A percentile compares a stretch with the other conserved stretches of the same genome.
Evolutionary conservation across 1,139 yeast species (phyloP).

Genomic region (Candida smagusa): DNA sequence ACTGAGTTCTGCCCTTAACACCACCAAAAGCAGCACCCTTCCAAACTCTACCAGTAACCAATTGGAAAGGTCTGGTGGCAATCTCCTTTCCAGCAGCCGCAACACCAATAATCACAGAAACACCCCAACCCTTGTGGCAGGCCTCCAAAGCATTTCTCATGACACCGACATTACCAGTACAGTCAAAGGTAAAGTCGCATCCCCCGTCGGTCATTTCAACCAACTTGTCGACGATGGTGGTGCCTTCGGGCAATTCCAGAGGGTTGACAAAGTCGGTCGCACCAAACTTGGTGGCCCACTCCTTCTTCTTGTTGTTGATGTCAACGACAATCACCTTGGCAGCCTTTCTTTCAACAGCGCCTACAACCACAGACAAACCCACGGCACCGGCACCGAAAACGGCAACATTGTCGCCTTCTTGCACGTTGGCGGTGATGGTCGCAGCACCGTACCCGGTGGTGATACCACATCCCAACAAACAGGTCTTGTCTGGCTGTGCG

Average conservation of each 20-base stretch:
- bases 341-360: conserved; percentile 83
- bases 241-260: conserved; percentile 64
- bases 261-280: conserved; percentile 96
- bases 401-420: conserved; percentile 90
- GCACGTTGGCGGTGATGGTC: conserved; percentile 86
- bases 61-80: conserved; percentile 95
- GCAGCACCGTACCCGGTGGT: conserved; percentile 99
- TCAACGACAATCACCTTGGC: conserved; percentile 82
- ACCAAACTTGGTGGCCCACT: conserved; percentile 86
- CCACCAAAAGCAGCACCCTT: conserved; percentile 99
- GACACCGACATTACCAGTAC: conserved; percentile 93
- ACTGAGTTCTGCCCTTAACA: conserved; percentile 93
- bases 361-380: conserved; percentile 93
- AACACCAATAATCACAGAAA: conserved; percentile 90
- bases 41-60: conserved; percentile 98
- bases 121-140: conserved; percentile 99
- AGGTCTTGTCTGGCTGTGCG: conserved; percentile 83
- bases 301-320: conserved; percentile 77
- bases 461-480: conserved; percentile 96
- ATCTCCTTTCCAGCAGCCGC: conserved; percentile 98
- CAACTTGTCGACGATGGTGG: conserved; percentile 77
- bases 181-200: conserved; percentile 90
- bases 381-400: conserved; percentile 98
- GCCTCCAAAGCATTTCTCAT: conserved; percentile 97
- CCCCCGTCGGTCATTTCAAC: conserved; percentile 96